These are phyloP conservation scores for Fraxinus dipetala DNA, from an alignment of 305 asterid genomes.

Conservation along the genomic window DNA sequence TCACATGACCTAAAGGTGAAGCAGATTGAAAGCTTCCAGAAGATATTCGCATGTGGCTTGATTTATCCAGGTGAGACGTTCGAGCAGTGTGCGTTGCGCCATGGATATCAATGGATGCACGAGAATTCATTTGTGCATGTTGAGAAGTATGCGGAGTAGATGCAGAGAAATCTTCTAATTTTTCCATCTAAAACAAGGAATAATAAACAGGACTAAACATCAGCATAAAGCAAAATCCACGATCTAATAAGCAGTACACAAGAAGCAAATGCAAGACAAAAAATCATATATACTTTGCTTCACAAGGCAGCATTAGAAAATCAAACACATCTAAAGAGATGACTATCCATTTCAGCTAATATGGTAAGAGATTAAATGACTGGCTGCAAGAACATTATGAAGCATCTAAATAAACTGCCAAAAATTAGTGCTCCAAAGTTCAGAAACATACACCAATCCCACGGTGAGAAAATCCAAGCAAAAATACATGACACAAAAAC, in stretches of 20 bases:
- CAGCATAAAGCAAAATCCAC: conserved; percentile 9
- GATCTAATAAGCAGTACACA: conserved; percentile 15
- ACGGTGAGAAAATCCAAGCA: background rate
- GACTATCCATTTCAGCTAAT: background rate
- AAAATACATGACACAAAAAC: background rate
- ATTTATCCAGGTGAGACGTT: conserved; percentile 55
- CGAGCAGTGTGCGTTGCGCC: conserved; percentile 41
- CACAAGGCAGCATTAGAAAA: background rate
- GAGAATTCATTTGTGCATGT: conserved; percentile 41
- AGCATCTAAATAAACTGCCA: background rate
- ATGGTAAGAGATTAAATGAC: background rate
- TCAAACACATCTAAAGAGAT: background rate
- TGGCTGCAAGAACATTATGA: background rate
- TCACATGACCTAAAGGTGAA: conserved; percentile 42
- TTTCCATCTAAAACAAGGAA: conserved; percentile 65
- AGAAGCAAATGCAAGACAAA: conserved; percentile 3
- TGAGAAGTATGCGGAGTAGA: conserved; percentile 52
- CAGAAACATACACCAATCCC: background rate
- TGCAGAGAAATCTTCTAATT: conserved; percentile 52
- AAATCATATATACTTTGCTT: background rate
- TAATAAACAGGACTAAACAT: conserved; percentile 1
- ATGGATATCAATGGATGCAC: conserved; percentile 46
- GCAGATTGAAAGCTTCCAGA: conserved; percentile 52
- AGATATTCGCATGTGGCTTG: conserved; percentile 43
- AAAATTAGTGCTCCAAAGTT: background rate